Evolutionary conservation across 1,284 basidiomycete genomes (phyloP).

Genomic region (Heliocybe sulcata): DNA sequence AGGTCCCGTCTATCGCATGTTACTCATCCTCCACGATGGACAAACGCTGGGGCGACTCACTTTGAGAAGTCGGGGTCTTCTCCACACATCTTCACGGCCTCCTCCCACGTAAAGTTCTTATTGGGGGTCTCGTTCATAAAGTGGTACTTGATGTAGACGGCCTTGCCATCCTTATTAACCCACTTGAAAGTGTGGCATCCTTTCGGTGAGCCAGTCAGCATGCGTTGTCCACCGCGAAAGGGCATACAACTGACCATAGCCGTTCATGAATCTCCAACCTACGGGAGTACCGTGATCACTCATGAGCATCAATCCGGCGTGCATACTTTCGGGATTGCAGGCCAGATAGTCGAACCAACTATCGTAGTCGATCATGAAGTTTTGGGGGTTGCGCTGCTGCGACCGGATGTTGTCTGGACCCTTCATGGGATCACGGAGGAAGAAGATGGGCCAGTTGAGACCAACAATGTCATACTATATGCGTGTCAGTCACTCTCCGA

Average conservation of each 20-base stretch:
- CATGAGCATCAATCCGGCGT: background rate
- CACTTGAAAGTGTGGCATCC: background rate
- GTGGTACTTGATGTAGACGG: slow-evolving; percentile 1
- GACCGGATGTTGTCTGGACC: slow-evolving; percentile 4
- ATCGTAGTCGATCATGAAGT: slow-evolving; percentile 3
- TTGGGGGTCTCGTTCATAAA: background rate
- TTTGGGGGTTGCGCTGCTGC: slow-evolving; percentile 3
- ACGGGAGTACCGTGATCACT: background rate
- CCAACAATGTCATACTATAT: slow-evolving; percentile 2
- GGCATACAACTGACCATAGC: background rate
- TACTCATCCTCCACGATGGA: background rate
- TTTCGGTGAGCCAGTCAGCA: background rate
- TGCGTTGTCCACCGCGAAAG: background rate
- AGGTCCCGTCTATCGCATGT: slow-evolving; percentile 14
- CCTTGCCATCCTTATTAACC: background rate
- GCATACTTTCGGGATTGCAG: background rate
- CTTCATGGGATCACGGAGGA: background rate
- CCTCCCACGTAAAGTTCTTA: slow-evolving; percentile 23
- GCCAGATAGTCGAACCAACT: slow-evolving; percentile 3
- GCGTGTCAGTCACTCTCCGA: background rate
- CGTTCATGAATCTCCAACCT: background rate
- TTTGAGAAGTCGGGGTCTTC: slow-evolving; percentile 25
- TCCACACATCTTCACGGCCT: slow-evolving; percentile 22
- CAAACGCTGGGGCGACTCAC: background rate
- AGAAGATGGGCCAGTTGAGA: slow-evolving; percentile 4